Percentiles rank a stretch among this genome's conserved stretches.
phyloP scores from a whole-genome alignment of 306 rosid species.

The Quercus berberidifolia region DNA sequence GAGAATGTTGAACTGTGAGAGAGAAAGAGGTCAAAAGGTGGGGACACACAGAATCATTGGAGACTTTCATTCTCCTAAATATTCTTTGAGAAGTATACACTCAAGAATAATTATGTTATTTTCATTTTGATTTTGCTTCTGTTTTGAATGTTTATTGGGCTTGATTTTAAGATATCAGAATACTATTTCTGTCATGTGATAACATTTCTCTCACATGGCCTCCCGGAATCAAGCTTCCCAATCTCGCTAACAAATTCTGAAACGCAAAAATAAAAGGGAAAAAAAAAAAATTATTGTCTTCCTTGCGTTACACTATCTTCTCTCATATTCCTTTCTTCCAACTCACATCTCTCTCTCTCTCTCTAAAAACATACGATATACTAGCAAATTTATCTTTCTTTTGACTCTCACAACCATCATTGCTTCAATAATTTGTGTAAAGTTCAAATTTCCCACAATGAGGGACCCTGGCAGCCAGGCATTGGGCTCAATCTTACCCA shows the following conservation, averaged over 20 bases:
- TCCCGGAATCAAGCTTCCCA: constrained; percentile 41
- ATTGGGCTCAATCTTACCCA: constrained; percentile 29
- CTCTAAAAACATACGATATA: constrained; percentile 16
- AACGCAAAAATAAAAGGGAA: neutral
- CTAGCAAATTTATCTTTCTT: constrained; percentile 27
- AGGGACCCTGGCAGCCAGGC: constrained; percentile 36
- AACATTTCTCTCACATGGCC: constrained; percentile 16
- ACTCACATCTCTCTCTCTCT: neutral
- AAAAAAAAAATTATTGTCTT: neutral
- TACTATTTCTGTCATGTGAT: neutral
- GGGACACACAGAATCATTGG: constrained; percentile 53
- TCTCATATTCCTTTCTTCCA: neutral
- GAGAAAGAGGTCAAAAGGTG: constrained; percentile 41
- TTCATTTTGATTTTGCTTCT: neutral
- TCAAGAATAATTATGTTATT: neutral
- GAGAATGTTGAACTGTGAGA: constrained; percentile 30
- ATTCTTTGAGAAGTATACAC: constrained; percentile 31
- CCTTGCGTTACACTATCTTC: neutral
- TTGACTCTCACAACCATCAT: constrained; percentile 37
- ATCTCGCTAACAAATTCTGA: constrained; percentile 10
- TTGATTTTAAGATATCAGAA: neutral
- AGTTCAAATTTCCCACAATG: constrained; percentile 21
- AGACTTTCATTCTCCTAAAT: constrained; percentile 71
- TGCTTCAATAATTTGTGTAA: constrained; percentile 42
- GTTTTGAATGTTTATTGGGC: neutral